These are phyloP conservation scores for Neurospora sp. DNA, from an alignment of 495 filamentous ascomycete genomes.

Conservation along the genomic window DNA sequence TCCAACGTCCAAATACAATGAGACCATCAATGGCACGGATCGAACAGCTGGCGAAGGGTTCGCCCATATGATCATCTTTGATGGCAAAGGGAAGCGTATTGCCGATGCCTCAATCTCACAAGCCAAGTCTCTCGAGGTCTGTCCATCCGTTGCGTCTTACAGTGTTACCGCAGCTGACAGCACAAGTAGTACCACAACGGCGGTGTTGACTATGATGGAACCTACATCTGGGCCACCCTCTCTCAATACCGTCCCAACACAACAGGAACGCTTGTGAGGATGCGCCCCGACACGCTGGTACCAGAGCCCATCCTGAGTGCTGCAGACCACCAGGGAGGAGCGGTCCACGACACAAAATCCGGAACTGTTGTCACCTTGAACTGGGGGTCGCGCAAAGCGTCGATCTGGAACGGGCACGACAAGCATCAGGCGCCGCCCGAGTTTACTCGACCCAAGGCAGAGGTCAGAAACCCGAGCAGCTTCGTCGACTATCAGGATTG, in stretches of 20 bases:
- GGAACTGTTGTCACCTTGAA: conserved; percentile 25
- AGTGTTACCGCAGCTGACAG: neutral
- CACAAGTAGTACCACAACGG: conserved; percentile 21
- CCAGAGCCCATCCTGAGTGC: conserved; percentile 16
- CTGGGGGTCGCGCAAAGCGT: conserved; percentile 25
- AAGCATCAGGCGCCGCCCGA: conserved; percentile 13
- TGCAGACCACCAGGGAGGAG: conserved; percentile 26
- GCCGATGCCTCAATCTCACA: conserved; percentile 26
- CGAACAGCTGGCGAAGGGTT: conserved; percentile 23
- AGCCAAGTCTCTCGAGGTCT: conserved; percentile 14
- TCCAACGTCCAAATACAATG: conserved; percentile 15
- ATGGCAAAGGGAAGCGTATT: conserved; percentile 21
- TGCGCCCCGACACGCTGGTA: conserved; percentile 21
- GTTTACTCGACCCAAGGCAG: conserved; percentile 15
- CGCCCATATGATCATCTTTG: conserved; percentile 26
- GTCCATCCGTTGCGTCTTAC: neutral
- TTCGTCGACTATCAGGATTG: conserved; percentile 32
- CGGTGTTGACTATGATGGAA: conserved; percentile 33
- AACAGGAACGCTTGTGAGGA: conserved; percentile 25
- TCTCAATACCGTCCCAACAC: conserved; percentile 29
- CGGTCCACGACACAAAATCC: conserved; percentile 21
- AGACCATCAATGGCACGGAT: conserved; percentile 23
- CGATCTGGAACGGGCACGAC: conserved; percentile 17
- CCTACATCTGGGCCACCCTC: conserved; percentile 26
- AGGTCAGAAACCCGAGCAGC: conserved; percentile 18